Evolutionary conservation across 768 basidiomycete species (phyloP).

Genomic region (Boletellus ananas): DNA sequence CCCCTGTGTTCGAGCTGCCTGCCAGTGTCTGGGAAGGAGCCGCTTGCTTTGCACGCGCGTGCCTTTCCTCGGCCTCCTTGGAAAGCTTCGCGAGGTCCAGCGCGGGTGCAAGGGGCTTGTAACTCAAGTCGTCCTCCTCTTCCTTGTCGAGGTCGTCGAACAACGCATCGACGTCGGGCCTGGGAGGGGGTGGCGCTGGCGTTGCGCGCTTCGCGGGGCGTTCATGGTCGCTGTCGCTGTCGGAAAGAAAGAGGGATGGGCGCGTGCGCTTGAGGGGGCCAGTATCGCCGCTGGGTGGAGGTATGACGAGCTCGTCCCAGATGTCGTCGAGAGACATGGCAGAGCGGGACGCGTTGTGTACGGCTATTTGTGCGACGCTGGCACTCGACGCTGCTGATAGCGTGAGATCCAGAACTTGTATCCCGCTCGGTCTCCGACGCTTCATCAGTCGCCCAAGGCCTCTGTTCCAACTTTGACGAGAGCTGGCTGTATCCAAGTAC

Average conservation of each 20-base stretch:
- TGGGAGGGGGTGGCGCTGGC: conserved; percentile 11
- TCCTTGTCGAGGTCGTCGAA: conserved; percentile 50
- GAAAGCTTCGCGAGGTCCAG: conserved; percentile 52
- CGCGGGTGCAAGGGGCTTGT: conserved; percentile 46
- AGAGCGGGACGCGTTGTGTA: conserved; percentile 26
- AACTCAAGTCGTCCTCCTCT: conserved; percentile 41
- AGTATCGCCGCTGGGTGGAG: conserved; percentile 10
- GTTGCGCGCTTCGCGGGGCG: conserved; percentile 26
- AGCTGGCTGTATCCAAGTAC: too few species aligned
- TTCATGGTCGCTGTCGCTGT: conserved; percentile 41
- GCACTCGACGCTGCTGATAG: too few species aligned
- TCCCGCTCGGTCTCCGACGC: too few species aligned
- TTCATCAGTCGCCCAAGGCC: too few species aligned
- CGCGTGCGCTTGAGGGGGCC: conserved; percentile 32
- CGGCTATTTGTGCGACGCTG: conserved; percentile 18
- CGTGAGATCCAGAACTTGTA: too few species aligned
- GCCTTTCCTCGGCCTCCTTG: conserved; percentile 51
- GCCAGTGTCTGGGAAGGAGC: conserved; percentile 45
- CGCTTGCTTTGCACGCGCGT: conserved; percentile 27
- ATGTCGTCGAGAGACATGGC: conserved; percentile 49
- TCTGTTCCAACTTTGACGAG: too few species aligned
- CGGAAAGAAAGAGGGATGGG: conserved; percentile 55
- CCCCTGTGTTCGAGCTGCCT: conserved; percentile 41
- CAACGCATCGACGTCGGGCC: conserved; percentile 37
- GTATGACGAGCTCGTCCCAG: conserved; percentile 51